Conservation (phyloP, 306 rosid genomes). For the Malus sylvestris region DNA sequence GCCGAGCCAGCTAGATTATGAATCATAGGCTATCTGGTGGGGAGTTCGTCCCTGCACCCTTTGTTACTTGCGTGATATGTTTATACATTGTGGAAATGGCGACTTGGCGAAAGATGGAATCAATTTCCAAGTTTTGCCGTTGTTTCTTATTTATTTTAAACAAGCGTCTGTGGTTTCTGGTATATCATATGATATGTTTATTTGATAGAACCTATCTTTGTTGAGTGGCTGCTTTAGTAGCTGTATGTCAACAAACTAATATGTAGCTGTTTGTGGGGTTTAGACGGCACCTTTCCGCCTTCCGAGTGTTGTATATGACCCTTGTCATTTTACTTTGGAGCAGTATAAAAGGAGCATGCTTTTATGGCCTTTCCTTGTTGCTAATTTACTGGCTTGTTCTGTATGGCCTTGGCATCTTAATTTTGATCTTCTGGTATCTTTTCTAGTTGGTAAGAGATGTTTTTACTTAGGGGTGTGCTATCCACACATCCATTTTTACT, state of each 20-base stretch:
- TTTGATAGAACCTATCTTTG: conserved; percentile 27
- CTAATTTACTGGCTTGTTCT: not conserved
- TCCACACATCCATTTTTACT: too few relatives aligned
- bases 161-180: conserved; percentile 32
- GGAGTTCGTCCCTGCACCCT: conserved; percentile 15
- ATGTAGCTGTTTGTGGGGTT: conserved; percentile 35
- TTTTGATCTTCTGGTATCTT: not conserved
- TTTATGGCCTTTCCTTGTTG: conserved; percentile 3
- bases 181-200: conserved; percentile 46
- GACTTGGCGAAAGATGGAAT: conserved; percentile 32
- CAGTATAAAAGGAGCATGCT: conserved; percentile 13
- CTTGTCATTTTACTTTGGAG: conserved; percentile 21
- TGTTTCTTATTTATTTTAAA: conserved; percentile 33
- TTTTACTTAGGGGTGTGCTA: not conserved
- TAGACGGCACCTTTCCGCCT: conserved; percentile 18
- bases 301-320: conserved; percentile 26
- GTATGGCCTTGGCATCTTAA: not conserved
- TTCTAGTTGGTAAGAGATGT: not conserved
- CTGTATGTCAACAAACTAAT: conserved; percentile 26
- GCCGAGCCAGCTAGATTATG: conserved; percentile 56
- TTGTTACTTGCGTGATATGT: conserved; percentile 36
- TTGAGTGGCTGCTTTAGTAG: conserved; percentile 32
- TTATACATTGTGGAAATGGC: conserved; percentile 36
- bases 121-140: conserved; percentile 39
- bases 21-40: conserved; percentile 22